These are phyloP conservation scores for Oehlia diaphana DNA, from an alignment of 192 early-diverging fungal genomes.

Conservation along the genomic window DNA sequence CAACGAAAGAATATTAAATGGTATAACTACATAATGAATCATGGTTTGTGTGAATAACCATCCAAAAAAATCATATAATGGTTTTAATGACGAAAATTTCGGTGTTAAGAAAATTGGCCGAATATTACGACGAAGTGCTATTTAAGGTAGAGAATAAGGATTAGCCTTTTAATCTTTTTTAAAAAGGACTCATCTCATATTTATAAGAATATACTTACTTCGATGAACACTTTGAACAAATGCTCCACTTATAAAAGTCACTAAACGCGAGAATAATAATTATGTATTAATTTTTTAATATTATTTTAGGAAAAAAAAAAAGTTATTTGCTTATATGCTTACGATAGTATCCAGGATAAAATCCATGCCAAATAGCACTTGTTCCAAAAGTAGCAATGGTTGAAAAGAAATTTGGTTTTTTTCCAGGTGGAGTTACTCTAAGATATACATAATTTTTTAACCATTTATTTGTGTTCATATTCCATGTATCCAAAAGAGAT, in stretches of 20 bases:
- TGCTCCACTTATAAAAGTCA: slow-evolving; percentile 65
- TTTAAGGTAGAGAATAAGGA: background rate
- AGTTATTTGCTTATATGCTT: slow-evolving; percentile 34
- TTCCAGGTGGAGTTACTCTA: slow-evolving; percentile 52
- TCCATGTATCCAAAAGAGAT: slow-evolving; percentile 81
- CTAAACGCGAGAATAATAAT: slow-evolving; percentile 11
- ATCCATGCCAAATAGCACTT: slow-evolving; percentile 96
- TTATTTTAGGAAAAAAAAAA: too few species aligned
- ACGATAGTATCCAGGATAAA: slow-evolving; percentile 83
- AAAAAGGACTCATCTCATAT: slow-evolving; percentile 38
- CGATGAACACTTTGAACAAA: slow-evolving; percentile 58
- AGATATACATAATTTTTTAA: slow-evolving; percentile 84
- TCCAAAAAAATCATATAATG: slow-evolving; percentile 70
- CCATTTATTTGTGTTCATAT: slow-evolving; percentile 88
- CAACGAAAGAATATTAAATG: slow-evolving; percentile 69
- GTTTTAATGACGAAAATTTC: slow-evolving; percentile 41
- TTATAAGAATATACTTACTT: slow-evolving; percentile 19
- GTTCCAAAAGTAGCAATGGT: slow-evolving; percentile 76
- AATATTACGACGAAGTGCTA: slow-evolving; percentile 58
- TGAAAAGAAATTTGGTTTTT: slow-evolving; percentile 58
- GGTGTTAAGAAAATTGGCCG: slow-evolving; percentile 58
- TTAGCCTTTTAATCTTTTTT: background rate
- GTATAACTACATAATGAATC: slow-evolving; percentile 68
- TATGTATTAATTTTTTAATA: too few species aligned
- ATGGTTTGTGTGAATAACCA: slow-evolving; percentile 63